Base-by-base conservation (phyloP, 352 stramenopile genomes). In the Salisapilia sapeloensis region DNA sequence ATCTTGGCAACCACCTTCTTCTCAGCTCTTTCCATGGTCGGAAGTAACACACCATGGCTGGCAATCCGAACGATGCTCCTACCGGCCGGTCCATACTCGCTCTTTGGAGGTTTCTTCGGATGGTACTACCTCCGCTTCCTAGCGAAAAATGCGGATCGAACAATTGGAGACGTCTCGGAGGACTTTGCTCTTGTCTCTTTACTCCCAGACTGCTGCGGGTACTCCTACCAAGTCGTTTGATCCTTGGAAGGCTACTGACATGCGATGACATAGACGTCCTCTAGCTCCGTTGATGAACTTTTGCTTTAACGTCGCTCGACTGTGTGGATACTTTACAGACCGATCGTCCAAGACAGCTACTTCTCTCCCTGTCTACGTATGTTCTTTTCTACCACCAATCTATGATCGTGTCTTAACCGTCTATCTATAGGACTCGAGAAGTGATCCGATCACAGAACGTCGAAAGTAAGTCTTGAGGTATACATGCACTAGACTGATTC, bases 61-160 rank as follows among this genome's bases (percentile, higher is more conserved):
- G 35, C 60, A 10, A 26, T 83, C 24, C 66, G 53, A n/a, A 46
- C 45, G 4, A 55, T 64, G 11, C 42, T 87, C 2, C 42, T 81
- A 27, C 71, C 69, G 37, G 69, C 75, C 16, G 75, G 71, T 0
- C 75, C 75, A 9, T 86, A 71, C 35, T 76, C 75, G 17, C 32
- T 77, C 9, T 55, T 82, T 12, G 75, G 75, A 15, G 63, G 67
- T 31, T 91, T 57, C 48, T 77, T 86, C 38, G 71, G 71, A 9
- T 91, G 75, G 75, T 86, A 77, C 40, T 87, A 84, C 44, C 57
- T 91, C 16, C 75, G 75, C 17, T 89, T 89, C 40, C 46, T 87
- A 11, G 67, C 72, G 42, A 80, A 77, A 42, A 91, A 87, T 43
- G 36, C 44, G 12, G 75, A 87, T 22, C 50, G 62, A 16, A 75